Conservation (phyloP, 495 filamentous ascomycete genomes). For the Tuber borchii region DNA sequence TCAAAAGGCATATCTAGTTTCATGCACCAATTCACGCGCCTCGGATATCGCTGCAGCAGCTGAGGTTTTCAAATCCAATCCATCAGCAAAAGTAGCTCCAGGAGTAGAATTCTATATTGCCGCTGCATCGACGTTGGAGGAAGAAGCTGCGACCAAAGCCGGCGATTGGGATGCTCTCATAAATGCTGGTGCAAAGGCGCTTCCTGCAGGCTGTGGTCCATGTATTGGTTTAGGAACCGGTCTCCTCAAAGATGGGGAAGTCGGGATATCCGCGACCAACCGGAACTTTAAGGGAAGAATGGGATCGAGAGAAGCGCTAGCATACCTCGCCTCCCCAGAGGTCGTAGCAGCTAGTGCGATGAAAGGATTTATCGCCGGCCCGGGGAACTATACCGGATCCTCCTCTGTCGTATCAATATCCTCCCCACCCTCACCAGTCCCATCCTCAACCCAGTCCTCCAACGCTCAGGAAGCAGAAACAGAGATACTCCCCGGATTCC, state of each 20-base stretch:
- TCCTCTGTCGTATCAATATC: slow-evolving; percentile 13
- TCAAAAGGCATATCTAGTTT: slow-evolving; percentile 83
- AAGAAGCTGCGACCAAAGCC: slow-evolving; percentile 65
- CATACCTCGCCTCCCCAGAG: slow-evolving; percentile 84
- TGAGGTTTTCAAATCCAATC: slow-evolving; percentile 63
- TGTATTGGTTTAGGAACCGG: slow-evolving; percentile 89
- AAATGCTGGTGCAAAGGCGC: slow-evolving; percentile 66
- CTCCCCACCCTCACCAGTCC: slow-evolving; percentile 14
- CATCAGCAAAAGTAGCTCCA: slow-evolving; percentile 65
- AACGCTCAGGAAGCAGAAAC: slow-evolving; percentile 45
- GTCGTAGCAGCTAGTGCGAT: slow-evolving; percentile 86
- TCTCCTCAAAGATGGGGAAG: slow-evolving; percentile 74
- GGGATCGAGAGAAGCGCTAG: slow-evolving; percentile 73
- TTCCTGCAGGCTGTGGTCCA: slow-evolving; percentile 77
- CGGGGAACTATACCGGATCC: slow-evolving; percentile 60
- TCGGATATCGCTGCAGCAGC: slow-evolving; percentile 81
- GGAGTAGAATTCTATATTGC: slow-evolving; percentile 88
- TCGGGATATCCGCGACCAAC: slow-evolving; percentile 84
- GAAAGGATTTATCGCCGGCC: slow-evolving; percentile 66
- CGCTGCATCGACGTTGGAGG: slow-evolving; percentile 76
- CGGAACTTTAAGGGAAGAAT: slow-evolving; percentile 93
- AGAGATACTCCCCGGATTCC: slow-evolving; percentile 65
- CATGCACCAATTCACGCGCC: slow-evolving; percentile 80
- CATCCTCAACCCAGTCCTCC: slow-evolving; percentile 11
- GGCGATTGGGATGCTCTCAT: slow-evolving; percentile 86